Evolutionary conservation across 129 eudicot species (phyloP).

Genomic region (Flaveria sonorensis): DNA sequence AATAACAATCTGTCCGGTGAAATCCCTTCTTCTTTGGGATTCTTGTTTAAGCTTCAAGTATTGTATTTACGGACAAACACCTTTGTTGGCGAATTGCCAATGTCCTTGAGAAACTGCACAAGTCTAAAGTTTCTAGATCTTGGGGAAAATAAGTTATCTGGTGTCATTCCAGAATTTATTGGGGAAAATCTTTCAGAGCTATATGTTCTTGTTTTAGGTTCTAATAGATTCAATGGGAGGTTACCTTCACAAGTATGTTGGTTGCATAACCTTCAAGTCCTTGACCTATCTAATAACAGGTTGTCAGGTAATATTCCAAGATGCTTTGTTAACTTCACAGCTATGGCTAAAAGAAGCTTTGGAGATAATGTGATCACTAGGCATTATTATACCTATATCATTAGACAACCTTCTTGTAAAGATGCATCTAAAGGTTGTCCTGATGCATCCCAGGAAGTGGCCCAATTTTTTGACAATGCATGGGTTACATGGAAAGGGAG

Average conservation of each 20-base stretch:
- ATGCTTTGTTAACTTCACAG: constrained; percentile 20
- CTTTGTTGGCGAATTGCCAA: constrained; percentile 30
- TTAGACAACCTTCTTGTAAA: no score
- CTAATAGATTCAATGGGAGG: constrained; percentile 29
- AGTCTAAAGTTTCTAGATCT: constrained; percentile 25
- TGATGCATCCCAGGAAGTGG: neutral
- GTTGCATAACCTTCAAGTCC: constrained; percentile 10
- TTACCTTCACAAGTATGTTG: constrained; percentile 31
- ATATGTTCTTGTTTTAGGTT: constrained; percentile 23
- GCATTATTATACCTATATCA: neutral
- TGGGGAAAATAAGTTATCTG: constrained; percentile 32
- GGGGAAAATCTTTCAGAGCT: constrained; percentile 21
- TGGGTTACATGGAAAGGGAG: constrained; percentile 33
- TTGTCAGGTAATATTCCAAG: constrained; percentile 27
- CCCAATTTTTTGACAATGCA: constrained; percentile 16
- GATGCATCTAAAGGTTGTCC: neutral
- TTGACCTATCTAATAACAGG: constrained; percentile 35
- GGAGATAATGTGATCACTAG: neutral
- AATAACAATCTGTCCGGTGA: constrained; percentile 23
- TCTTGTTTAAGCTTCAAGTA: neutral
- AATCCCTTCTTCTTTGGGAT: constrained; percentile 31
- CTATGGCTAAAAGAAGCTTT: constrained; percentile 1
- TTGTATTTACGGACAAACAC: constrained; percentile 21
- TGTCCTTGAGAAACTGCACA: constrained; percentile 29
- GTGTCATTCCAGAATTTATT: constrained; percentile 33